Percentiles rank a stretch among this genome's conserved stretches.
phyloP scores from a whole-genome alignment of 2,329 filamentous ascomycete species.

The Pyrenophora graminea region DNA sequence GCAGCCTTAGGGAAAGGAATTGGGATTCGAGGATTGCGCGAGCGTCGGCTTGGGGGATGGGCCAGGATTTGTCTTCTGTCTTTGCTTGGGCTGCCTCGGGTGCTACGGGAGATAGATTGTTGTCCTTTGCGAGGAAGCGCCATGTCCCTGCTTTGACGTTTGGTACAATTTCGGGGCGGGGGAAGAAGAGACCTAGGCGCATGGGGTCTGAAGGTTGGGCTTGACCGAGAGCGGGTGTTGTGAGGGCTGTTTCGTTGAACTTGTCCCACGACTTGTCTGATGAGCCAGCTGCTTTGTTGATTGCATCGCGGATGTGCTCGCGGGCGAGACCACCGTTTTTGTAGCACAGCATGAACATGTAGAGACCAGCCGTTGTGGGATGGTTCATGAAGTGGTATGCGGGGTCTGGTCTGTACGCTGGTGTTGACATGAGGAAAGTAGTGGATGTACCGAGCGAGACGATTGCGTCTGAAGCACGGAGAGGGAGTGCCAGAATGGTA shows the following conservation, averaged over 20 bases:
- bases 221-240: constrained; percentile 71
- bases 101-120: constrained; percentile 50
- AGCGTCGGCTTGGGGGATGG: constrained; percentile 69
- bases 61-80: constrained; percentile 47
- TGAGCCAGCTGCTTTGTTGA: constrained; percentile 59
- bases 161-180: constrained; percentile 91
- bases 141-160: constrained; percentile 85
- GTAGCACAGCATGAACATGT: constrained; percentile 99
- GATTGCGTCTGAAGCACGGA: constrained; percentile 87
- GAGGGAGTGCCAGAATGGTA: constrained; percentile 87
- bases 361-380: constrained; percentile 83
- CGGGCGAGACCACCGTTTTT: constrained; percentile 96
- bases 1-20: constrained; percentile 84
- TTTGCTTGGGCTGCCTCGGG: constrained; percentile 54
- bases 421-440: constrained; percentile 96
- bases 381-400: constrained; percentile 99
- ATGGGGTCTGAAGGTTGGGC: constrained; percentile 59
- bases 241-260: constrained; percentile 76
- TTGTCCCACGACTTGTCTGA: constrained; percentile 68
- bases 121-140: constrained; percentile 69
- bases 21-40: constrained; percentile 93
- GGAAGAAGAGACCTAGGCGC: constrained; percentile 92
- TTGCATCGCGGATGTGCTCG: constrained; percentile 81
- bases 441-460: constrained; percentile 94
- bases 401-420: constrained; percentile 85